These are phyloP conservation scores for Dryas octopetala DNA, from an alignment of 306 rosid genomes.

Conservation along the genomic window DNA sequence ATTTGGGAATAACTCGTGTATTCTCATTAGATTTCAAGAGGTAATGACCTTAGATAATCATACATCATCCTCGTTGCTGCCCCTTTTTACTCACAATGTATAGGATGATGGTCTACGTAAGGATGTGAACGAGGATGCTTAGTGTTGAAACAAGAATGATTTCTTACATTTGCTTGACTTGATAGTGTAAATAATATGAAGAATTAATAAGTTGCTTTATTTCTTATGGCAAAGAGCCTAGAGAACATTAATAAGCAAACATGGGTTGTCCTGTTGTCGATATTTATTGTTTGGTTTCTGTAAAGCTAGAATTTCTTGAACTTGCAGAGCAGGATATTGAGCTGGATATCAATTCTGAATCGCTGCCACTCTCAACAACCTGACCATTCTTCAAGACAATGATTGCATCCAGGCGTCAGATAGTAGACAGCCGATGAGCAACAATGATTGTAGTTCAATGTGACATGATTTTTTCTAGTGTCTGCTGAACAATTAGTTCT, in stretches of 20 bases:
- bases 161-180: slow-evolving; percentile 2
- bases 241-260: slow-evolving; percentile 73
- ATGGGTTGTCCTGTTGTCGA: slow-evolving; percentile 53
- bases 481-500: slow-evolving; percentile 65
- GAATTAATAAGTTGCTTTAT: background rate
- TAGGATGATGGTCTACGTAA: too few relatives aligned
- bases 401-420: slow-evolving; percentile 61
- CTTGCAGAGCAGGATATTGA: slow-evolving; percentile 35
- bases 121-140: too few relatives aligned
- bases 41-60: too few relatives aligned
- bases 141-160: slow-evolving; percentile 6
- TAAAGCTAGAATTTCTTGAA: slow-evolving; percentile 54
- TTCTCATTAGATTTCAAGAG: too few relatives aligned
- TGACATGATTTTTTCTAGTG: slow-evolving; percentile 61
- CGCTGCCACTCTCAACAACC: slow-evolving; percentile 70
- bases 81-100: too few relatives aligned
- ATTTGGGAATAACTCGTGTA: too few relatives aligned
- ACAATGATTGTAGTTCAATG: slow-evolving; percentile 64
- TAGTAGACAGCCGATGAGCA: slow-evolving; percentile 74
- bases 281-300: slow-evolving; percentile 27
- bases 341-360: slow-evolving; percentile 53
- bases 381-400: slow-evolving; percentile 67
- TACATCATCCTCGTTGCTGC: too few relatives aligned
- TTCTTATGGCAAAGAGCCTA: slow-evolving; percentile 37
- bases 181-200: background rate